Base-by-base conservation (phyloP, 768 basidiomycete genomes). In the Butyriboletus loyo region DNA sequence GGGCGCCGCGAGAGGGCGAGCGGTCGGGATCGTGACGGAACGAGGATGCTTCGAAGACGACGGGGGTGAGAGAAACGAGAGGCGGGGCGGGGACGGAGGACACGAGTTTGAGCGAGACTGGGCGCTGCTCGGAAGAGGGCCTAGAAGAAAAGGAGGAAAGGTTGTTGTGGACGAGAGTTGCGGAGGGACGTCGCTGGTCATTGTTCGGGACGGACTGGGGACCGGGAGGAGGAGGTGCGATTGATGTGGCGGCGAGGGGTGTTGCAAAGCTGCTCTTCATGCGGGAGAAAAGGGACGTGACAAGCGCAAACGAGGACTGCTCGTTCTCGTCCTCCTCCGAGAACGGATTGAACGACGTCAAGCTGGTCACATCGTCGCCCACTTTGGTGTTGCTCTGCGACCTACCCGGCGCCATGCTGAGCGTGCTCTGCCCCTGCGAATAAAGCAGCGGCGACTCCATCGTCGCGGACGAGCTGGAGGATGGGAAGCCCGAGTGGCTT, bases 281-380 rank as follows among this genome's bases (percentile, higher is more conserved):
- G 57, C 85, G 83, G 30, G 85, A 89, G 50, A 93, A 79, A 25
- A 94, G 74, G 21, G 87, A 89, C 0, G 89, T 84, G 52, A 93
- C 86, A 49, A 93, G 76, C 7, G 89, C 85, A 66, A 91, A 92
- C 15, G 89, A 92, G 8, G 89, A 87, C 61, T 89, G 86, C 58
- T 92, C 91, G 65, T 90, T 82, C 69, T 93, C 92, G 65, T 93
- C 91, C 66, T 94, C 92, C 65, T 92, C 89, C n/a, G 88, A 84
- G 74, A 92, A 94, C 7, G 90, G 90, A 66, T 93, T 93, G 77
- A 88, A 92, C 45, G 89, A 89, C 27, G 92, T 94, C 51, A 94
- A 72, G 63, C 84, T 82, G 40, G 80, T 78, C 39, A 85, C 78
- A 75, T 89, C 89, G 46, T 85, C 75, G 19, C 56, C 67, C 9